Conservation (phyloP, 148 eudicot species). For the Vaccinium myrtillus region DNA sequence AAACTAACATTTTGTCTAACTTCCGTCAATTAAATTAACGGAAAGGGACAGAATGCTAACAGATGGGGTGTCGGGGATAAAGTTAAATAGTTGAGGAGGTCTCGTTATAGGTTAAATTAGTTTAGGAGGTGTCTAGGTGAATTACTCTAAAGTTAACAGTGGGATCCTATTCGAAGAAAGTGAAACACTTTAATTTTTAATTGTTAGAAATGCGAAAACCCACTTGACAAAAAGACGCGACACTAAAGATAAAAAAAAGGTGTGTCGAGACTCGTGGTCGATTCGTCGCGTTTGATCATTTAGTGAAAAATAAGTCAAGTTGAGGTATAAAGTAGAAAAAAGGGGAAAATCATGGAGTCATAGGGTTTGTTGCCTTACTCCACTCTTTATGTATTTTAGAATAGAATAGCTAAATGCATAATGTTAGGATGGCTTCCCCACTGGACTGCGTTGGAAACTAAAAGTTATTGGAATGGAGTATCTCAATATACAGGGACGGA, state of each 20-base stretch:
- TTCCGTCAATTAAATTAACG: too few species aligned
- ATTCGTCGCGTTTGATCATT: conserved; percentile 8
- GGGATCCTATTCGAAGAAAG: not conserved
- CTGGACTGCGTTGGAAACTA: not conserved
- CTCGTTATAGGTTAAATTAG: too few species aligned
- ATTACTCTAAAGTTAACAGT: not conserved
- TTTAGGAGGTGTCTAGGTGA: too few species aligned
- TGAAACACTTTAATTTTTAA: not conserved
- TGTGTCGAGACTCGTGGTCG: conserved; percentile 4
- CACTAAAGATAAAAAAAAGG: not conserved
- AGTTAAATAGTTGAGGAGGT: too few species aligned
- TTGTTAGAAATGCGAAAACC: not conserved
- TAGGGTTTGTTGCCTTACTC: not conserved
- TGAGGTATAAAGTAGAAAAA: not conserved
- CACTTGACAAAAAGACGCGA: not conserved
- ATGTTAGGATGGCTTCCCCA: not conserved
- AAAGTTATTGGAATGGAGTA: not conserved
- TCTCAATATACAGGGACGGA: too few species aligned
- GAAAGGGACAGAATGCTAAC: too few species aligned
- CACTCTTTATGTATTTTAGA: not conserved
- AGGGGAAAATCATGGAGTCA: not conserved
- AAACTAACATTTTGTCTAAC: too few species aligned
- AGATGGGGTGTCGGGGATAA: too few species aligned
- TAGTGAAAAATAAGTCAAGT: not conserved
- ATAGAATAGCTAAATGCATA: not conserved